Evolutionary conservation across 345 rosid genomes (phyloP).

Genomic region (Sonneratia caseolaris): DNA sequence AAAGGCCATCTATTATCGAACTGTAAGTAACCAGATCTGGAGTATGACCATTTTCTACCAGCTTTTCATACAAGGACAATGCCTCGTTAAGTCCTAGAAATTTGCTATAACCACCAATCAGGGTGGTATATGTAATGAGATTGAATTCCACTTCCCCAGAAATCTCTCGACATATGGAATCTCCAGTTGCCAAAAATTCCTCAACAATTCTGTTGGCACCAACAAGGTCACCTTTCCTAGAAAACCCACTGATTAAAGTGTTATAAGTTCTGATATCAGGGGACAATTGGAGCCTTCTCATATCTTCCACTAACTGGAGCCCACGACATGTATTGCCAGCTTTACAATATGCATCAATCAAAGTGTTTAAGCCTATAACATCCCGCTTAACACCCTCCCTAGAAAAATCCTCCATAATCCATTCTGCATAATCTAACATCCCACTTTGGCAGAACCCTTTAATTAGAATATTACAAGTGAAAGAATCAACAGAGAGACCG

Average conservation of each 20-base stretch:
- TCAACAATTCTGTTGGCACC: constrained; percentile 46
- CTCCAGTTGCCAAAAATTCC: constrained; percentile 27
- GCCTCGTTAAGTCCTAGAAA: constrained; percentile 55
- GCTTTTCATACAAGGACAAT: constrained; percentile 40
- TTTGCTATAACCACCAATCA: constrained; percentile 53
- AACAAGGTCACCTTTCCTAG: constrained; percentile 49
- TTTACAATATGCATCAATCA: constrained; percentile 46
- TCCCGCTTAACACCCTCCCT: constrained; percentile 35
- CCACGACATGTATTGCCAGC: constrained; percentile 32
- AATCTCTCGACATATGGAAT: constrained; percentile 6
- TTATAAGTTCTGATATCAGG: constrained; percentile 55
- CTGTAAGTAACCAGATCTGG: constrained; percentile 77
- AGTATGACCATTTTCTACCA: constrained; percentile 42
- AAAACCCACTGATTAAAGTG: constrained; percentile 48
- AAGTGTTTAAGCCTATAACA: constrained; percentile 37
- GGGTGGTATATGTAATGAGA: constrained; percentile 59
- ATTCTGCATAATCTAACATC: constrained; percentile 37
- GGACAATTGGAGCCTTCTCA: constrained; percentile 33
- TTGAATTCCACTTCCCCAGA: constrained; percentile 27
- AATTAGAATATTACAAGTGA: constrained; percentile 59
- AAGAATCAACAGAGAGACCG: constrained; percentile 41
- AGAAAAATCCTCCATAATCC: constrained; percentile 40
- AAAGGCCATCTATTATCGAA: constrained; percentile 60
- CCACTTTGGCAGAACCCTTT: constrained; percentile 70
- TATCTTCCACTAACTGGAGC: constrained; percentile 28